Conservation (phyloP, 352 stramenopile species). For the Pythium coloratum region DNA sequence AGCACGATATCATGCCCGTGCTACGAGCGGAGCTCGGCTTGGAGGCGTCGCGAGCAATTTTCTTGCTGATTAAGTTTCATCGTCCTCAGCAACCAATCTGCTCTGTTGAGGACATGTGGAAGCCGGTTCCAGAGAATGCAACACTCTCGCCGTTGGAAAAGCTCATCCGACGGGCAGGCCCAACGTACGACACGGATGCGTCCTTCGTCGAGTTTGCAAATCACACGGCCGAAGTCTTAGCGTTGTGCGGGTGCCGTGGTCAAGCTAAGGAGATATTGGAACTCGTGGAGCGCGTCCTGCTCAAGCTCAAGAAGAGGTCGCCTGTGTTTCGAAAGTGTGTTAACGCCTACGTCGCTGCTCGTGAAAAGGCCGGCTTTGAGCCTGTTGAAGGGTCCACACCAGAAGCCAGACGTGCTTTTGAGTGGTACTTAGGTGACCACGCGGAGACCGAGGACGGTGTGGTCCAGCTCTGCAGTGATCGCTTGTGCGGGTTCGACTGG, state of each 20-base stretch:
- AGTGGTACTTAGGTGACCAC: neutral
- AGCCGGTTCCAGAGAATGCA: neutral
- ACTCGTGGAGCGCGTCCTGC: conserved; percentile 8
- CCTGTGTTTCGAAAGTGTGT: conserved; percentile 10
- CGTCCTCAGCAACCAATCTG: neutral
- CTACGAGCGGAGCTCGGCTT: neutral
- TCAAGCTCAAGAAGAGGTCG: conserved; percentile 13
- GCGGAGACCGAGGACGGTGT: neutral
- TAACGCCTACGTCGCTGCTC: neutral
- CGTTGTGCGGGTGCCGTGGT: neutral
- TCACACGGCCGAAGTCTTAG: conserved; percentile 3
- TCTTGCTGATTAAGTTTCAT: conserved; percentile 11
- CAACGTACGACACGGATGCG: neutral
- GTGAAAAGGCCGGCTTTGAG: neutral
- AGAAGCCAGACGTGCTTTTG: neutral
- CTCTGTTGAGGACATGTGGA: no score
- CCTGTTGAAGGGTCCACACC: neutral
- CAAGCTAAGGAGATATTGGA: conserved; percentile 11
- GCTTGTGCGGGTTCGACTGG: neutral
- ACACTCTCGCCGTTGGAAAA: conserved; percentile 4
- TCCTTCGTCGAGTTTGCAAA: conserved; percentile 9
- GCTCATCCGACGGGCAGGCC: neutral
- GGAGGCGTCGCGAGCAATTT: conserved; percentile 4
- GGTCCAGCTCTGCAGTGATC: neutral
- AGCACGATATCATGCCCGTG: neutral